These are phyloP conservation scores for Fusarium nelsonii DNA, from an alignment of 2,329 filamentous ascomycete genomes.

Conservation along the genomic window DNA sequence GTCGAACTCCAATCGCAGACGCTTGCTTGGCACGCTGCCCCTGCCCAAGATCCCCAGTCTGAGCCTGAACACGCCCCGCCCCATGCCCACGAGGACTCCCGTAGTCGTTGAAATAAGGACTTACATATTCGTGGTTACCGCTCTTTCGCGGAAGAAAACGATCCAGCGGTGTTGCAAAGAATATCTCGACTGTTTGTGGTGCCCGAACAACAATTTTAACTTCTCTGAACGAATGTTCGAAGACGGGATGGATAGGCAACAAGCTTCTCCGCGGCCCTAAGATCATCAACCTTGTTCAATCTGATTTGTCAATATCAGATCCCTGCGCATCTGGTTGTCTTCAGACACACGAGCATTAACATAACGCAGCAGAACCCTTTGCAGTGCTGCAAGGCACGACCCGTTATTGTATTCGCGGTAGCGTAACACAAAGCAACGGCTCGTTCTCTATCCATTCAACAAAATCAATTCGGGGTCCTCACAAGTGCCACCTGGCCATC, in stretches of 20 bases:
- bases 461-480: slow-evolving; percentile 24
- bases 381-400: slow-evolving; percentile 47
- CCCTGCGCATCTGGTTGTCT: slow-evolving; percentile 31
- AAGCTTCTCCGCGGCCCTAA: slow-evolving; percentile 43
- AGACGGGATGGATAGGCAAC: slow-evolving; percentile 11
- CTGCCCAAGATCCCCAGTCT: slow-evolving; percentile 20
- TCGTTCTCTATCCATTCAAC: slow-evolving; percentile 13
- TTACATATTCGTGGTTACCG: slow-evolving; percentile 34
- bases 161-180: background rate
- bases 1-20: slow-evolving; percentile 38
- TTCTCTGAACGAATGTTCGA: slow-evolving; percentile 8
- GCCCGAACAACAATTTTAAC: slow-evolving; percentile 2
- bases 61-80: slow-evolving; percentile 27
- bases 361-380: slow-evolving; percentile 32
- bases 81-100: slow-evolving; percentile 24
- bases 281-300: slow-evolving; percentile 34
- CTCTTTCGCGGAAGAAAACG: slow-evolving; percentile 13
- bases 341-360: slow-evolving; percentile 27
- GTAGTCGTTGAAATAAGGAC: slow-evolving; percentile 33
- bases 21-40: slow-evolving; percentile 36
- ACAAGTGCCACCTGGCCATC: slow-evolving; percentile 29
- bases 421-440: slow-evolving; percentile 30
- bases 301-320: slow-evolving; percentile 33
- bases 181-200: slow-evolving; percentile 9
- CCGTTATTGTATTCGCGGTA: slow-evolving; percentile 35